A percentile compares a stretch with the other conserved stretches of the same genome.
phyloP scores from a whole-genome alignment of 352 stramenopile genomes.

The Pythium coloratum region DNA sequence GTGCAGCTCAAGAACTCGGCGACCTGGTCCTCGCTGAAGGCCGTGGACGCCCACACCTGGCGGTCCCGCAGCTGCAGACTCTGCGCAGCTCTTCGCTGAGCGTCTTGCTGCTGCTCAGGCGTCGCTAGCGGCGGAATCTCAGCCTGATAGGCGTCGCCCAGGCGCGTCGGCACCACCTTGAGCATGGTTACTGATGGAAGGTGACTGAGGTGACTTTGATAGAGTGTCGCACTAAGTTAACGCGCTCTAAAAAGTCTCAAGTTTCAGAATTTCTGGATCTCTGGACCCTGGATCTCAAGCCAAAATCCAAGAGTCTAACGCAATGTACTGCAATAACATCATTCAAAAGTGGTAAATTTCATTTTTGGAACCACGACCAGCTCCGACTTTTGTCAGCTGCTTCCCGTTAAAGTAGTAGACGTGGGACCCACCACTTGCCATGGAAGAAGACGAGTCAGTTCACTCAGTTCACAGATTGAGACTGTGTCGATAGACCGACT shows the following conservation, averaged over 20 bases:
- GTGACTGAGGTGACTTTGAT: neutral
- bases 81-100: neutral
- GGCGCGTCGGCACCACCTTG: slow-evolving; percentile 30
- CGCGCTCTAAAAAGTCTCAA: neutral
- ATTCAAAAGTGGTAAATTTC: neutral
- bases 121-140: slow-evolving; percentile 54
- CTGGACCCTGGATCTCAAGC: neutral
- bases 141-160: slow-evolving; percentile 45
- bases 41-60: slow-evolving; percentile 44
- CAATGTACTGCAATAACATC: neutral
- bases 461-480: neutral
- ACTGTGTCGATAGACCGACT: neutral
- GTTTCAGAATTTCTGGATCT: neutral
- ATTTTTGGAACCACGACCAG: neutral
- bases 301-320: neutral
- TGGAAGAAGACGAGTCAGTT: slow-evolving; percentile 1
- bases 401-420: neutral
- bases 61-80: slow-evolving; percentile 19
- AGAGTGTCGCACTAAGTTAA: slow-evolving; percentile 10
- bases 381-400: neutral
- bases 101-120: slow-evolving; percentile 23
- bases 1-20: slow-evolving; percentile 52
- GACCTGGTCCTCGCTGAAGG: slow-evolving; percentile 38
- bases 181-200: slow-evolving; percentile 17
- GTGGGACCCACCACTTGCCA: neutral